These are phyloP conservation scores for Aspergillus carlsbadensis DNA, from an alignment of 495 filamentous ascomycete genomes.

Conservation along the genomic window DNA sequence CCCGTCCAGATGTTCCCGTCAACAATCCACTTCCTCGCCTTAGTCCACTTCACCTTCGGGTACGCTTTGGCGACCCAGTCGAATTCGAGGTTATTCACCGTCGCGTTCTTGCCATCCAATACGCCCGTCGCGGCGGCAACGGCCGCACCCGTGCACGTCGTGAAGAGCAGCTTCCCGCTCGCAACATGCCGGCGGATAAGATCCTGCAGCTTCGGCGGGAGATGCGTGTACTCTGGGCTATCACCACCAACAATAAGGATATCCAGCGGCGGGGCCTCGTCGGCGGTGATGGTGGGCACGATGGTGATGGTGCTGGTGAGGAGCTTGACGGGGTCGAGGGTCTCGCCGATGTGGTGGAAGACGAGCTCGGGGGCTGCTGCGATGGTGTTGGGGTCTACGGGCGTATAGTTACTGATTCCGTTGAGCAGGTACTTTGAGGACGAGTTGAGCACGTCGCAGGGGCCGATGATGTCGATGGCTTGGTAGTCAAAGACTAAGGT, in stretches of 20 bases:
- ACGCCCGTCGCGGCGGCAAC: constrained; percentile 1
- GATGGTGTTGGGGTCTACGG: neutral
- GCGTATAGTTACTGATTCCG: neutral
- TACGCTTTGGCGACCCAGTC: neutral
- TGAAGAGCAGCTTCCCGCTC: constrained; percentile 5
- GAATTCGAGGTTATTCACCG: constrained; percentile 4
- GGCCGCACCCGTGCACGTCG: constrained; percentile 1
- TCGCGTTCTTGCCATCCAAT: constrained; percentile 3
- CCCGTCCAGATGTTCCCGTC: constrained; percentile 14
- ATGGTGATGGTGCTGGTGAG: constrained; percentile 2
- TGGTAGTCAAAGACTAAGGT: constrained; percentile 13
- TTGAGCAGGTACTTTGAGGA: neutral
- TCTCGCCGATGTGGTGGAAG: constrained; percentile 11
- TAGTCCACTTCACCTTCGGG: constrained; percentile 6
- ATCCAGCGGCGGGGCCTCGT: neutral
- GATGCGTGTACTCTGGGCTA: neutral
- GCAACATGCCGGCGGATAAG: neutral
- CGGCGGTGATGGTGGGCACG: neutral
- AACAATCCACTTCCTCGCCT: constrained; percentile 5
- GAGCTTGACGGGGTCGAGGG: neutral
- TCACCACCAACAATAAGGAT: neutral
- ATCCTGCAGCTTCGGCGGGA: neutral
- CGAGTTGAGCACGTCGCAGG: constrained; percentile 8
- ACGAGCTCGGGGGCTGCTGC: constrained; percentile 2
- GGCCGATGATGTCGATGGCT: constrained; percentile 9